Percentiles rank a stretch among this genome's conserved stretches.
Evolutionary conservation across 2,329 filamentous ascomycete species (phyloP).

Genomic region (Epichloe uncinata): DNA sequence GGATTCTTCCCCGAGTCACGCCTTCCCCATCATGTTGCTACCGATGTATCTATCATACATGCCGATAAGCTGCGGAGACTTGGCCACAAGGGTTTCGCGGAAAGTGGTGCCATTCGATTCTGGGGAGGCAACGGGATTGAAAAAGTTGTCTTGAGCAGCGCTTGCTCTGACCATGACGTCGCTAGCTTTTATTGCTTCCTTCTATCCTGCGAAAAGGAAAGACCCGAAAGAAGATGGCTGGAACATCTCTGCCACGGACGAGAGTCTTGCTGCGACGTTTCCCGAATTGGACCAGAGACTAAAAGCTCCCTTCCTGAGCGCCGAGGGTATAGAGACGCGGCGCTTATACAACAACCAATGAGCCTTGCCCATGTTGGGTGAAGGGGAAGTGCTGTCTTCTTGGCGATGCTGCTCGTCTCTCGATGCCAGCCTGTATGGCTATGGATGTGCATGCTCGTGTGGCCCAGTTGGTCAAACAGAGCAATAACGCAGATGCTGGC

Average conservation of each 20-base stretch:
- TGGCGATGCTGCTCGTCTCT: constrained; percentile 27
- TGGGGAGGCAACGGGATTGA: constrained; percentile 49
- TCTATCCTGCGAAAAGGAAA: constrained; percentile 45
- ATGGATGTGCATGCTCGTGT: constrained; percentile 27
- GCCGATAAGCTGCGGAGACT: constrained; percentile 39
- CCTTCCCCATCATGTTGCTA: constrained; percentile 44
- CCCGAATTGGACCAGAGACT: constrained; percentile 43
- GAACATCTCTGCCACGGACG: constrained; percentile 35
- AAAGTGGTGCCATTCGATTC: constrained; percentile 45
- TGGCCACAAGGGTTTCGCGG: constrained; percentile 44
- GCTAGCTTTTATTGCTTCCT: constrained; percentile 55
- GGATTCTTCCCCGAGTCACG: constrained; percentile 37
- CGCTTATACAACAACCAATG: constrained; percentile 27
- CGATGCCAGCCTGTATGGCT: constrained; percentile 46
- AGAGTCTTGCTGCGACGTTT: constrained; percentile 43
- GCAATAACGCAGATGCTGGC: background rate
- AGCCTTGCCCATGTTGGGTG: constrained; percentile 38
- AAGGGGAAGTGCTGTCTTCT: constrained; percentile 36
- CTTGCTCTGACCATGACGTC: constrained; percentile 46
- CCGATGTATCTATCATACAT: constrained; percentile 45
- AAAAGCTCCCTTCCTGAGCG: constrained; percentile 37
- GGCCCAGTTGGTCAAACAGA: constrained; percentile 6
- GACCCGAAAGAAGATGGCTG: constrained; percentile 44
- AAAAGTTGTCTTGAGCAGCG: constrained; percentile 52
- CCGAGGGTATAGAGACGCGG: constrained; percentile 49